Evolutionary conservation across 2,329 filamentous ascomycete species (phyloP).

Genomic region (Hortaea werneckii): DNA sequence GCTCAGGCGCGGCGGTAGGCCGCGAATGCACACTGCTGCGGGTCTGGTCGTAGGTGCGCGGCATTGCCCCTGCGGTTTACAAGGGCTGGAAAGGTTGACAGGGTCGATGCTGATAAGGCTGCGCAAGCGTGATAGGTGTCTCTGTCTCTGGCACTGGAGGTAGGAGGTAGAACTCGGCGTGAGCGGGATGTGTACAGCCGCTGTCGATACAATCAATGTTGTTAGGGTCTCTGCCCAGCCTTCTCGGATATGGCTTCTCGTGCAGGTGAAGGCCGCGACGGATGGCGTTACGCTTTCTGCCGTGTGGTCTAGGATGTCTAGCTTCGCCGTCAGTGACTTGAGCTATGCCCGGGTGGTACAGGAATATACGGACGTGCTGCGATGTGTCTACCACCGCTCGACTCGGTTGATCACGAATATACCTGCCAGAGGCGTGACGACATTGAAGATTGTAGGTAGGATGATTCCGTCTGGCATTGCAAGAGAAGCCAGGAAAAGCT

Average conservation of each 20-base stretch:
- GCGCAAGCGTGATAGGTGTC: too few relatives aligned
- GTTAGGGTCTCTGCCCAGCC: not conserved
- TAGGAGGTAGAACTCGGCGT: not conserved
- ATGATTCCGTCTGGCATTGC: too few relatives aligned
- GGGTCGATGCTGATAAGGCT: too few relatives aligned
- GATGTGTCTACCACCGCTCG: not conserved
- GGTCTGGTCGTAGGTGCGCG: not conserved
- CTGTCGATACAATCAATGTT: not conserved
- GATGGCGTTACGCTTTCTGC: not conserved
- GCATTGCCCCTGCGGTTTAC: not conserved
- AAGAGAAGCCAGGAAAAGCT: too few relatives aligned
- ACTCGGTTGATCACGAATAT: not conserved
- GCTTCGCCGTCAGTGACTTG: not conserved
- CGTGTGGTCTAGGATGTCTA: not conserved
- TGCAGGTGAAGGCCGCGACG: not conserved
- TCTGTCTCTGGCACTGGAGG: not conserved
- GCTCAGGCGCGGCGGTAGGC: not conserved
- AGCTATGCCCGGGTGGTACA: too few relatives aligned
- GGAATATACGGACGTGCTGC: not conserved
- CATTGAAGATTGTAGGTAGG: not conserved
- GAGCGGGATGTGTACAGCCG: not conserved
- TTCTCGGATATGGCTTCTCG: not conserved
- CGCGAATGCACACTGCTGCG: not conserved
- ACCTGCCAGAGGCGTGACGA: not conserved
- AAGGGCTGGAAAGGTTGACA: too few relatives aligned